Evolutionary conservation across 345 rosid genomes (phyloP).

Genomic region (Eutrema heterophyllum): DNA sequence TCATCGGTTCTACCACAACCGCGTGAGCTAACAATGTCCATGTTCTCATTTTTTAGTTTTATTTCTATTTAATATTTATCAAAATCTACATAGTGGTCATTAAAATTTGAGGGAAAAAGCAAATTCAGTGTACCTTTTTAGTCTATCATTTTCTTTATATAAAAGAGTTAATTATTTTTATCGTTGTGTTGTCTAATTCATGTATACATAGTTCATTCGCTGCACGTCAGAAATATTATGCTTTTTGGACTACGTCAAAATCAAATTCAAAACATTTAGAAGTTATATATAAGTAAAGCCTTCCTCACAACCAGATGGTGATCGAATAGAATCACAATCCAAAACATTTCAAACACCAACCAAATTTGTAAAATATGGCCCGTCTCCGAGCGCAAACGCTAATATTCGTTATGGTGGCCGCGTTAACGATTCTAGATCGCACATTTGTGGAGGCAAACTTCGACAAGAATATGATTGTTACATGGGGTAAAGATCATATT

Average conservation of each 20-base stretch:
- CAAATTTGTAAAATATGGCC: constrained; percentile 37
- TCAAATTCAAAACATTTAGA: neutral
- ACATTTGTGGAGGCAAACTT: constrained; percentile 41
- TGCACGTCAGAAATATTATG: constrained; percentile 12
- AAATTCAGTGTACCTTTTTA: neutral
- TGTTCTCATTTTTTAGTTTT: neutral
- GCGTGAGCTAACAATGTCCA: constrained; percentile 14
- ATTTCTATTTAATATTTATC: neutral
- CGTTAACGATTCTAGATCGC: constrained; percentile 34
- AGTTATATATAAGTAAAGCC: constrained; percentile 7
- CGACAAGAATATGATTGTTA: constrained; percentile 48
- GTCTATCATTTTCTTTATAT: neutral
- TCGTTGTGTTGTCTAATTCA: neutral
- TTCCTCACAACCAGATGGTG: neutral
- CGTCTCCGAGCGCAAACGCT: constrained; percentile 17
- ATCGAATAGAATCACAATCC: neutral
- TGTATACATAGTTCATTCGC: constrained; percentile 12
- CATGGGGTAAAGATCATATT: constrained; percentile 54
- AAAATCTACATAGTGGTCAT: neutral
- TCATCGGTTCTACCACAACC: neutral
- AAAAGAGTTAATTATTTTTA: neutral
- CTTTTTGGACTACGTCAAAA: constrained; percentile 7
- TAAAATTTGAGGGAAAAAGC: neutral
- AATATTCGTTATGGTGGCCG: constrained; percentile 27
- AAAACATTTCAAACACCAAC: neutral